Evolutionary conservation across 208 protist genomes (phyloP), one percentile per base, ranked within the genome.

Genomic region (Leishmania tropica): DNA sequence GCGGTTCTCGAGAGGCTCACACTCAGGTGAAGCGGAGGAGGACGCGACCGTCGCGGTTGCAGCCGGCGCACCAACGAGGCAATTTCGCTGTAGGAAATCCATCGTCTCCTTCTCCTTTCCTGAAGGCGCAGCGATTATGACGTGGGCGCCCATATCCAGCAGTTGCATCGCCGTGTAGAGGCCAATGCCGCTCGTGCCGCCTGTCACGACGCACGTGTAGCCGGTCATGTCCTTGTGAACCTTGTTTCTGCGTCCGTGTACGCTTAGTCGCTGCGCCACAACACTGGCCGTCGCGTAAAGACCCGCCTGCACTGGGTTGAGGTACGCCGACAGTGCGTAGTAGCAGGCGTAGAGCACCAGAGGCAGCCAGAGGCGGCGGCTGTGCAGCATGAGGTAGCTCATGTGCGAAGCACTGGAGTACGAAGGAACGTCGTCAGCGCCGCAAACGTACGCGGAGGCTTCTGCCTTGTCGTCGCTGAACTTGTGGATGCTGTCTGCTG

Each of bases 121-220:
- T 0, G 90, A 75, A 56, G 88, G 86, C 5, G 87, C 81, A 13
- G 87, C 85, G 54, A 96, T 85, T 21, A 93, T 85, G 58, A 95
- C 92, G 65, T 77, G 73, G 4, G 89, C 93, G 2, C 92, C 91
- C 87, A 94, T 92, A 74, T 94, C 80, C 11, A 93, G 79, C 13
- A 96, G 86, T 83, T 96, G 93, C 85, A 90, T 83, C 24, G 91
- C 90, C 1, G 91, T 94, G 87, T 90, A 92, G 11, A 93, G 80
- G 2, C 93, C 93, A 48, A 96, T 95, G 42, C 93, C 93, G 73
- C 90, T 94, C 1, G 93, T 95, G 37, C 93, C 93, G 17, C 93
- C 93, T 8, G 93, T 96, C 31, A 96, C 90, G 3, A 96, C 90
- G 76, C 90, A 95, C 21, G 75, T 87, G 81, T 89, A 83, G 35